These are phyloP conservation scores for Alternaria sp. DNA, from an alignment of 2,329 filamentous ascomycete species.

Conservation along the genomic window DNA sequence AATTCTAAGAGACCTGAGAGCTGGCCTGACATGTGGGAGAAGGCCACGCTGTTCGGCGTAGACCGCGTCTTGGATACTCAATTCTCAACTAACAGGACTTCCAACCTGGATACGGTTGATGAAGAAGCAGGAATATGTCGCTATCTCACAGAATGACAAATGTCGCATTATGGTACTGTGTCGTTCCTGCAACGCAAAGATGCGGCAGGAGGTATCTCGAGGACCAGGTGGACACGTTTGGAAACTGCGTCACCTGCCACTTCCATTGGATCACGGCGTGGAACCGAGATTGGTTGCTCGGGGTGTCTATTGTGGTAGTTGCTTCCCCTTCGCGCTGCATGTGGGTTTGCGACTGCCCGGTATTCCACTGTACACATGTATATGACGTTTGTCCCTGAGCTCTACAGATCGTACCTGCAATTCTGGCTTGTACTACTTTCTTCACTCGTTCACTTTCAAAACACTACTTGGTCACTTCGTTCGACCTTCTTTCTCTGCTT, in stretches of 20 bases:
- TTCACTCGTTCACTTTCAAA: background rate
- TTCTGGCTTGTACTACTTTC: background rate
- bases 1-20: rapidly evolving
- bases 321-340: background rate
- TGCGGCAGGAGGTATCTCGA: background rate
- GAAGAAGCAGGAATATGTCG: background rate
- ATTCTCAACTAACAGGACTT: rapidly evolving
- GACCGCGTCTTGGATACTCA: rapidly evolving
- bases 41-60: background rate
- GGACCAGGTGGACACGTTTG: background rate
- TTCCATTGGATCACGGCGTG: background rate
- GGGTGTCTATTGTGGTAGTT: background rate
- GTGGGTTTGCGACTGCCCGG: background rate
- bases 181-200: background rate
- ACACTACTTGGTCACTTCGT: background rate
- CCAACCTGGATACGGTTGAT: rapidly evolving
- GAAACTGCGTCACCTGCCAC: background rate
- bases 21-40: rapidly evolving
- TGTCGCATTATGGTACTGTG: rapidly evolving
- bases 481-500: background rate
- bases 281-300: background rate
- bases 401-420: background rate
- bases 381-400: background rate
- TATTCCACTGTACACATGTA: background rate
- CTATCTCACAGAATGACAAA: background rate